phyloP scores from a whole-genome alignment of 1,139 yeast genomes.

The Keqinozyma sinolaborantium region DNA sequence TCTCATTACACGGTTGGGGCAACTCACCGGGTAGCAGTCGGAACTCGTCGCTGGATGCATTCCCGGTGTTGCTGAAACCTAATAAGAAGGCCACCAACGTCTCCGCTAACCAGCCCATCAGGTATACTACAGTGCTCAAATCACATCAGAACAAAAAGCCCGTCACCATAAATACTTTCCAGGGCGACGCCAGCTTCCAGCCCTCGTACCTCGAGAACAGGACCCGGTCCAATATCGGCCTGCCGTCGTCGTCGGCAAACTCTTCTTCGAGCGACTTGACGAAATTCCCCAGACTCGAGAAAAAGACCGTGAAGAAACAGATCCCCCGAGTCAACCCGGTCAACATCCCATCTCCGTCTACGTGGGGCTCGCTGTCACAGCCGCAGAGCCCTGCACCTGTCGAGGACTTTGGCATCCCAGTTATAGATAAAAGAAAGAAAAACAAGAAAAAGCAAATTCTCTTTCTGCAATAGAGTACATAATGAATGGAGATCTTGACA shows the following conservation, averaged over 20 bases:
- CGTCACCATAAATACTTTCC: constrained; percentile 11
- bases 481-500: no score
- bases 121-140: constrained; percentile 41
- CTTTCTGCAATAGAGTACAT: background rate
- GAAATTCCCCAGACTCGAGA: constrained; percentile 41
- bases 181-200: constrained; percentile 19
- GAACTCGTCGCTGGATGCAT: constrained; percentile 28
- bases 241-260: constrained; percentile 4
- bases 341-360: constrained; percentile 6
- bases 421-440: constrained; percentile 10
- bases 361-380: constrained; percentile 8
- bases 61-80: constrained; percentile 53
- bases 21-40: constrained; percentile 10
- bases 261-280: constrained; percentile 11
- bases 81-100: constrained; percentile 16
- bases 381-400: constrained; percentile 1
- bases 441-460: constrained; percentile 8
- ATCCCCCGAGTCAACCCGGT: constrained; percentile 41
- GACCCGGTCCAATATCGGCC: constrained; percentile 7
- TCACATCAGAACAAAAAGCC: constrained; percentile 12
- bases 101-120: constrained; percentile 24
- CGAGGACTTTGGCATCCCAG: constrained; percentile 11
- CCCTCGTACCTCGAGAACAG: constrained; percentile 29
- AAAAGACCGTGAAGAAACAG: constrained; percentile 28
- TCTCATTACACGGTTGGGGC: constrained; percentile 29